Percentiles rank a stretch among this genome's conserved stretches.
phyloP scores from a whole-genome alignment of 441 rosid genomes.

The Adansonia gregorii region DNA sequence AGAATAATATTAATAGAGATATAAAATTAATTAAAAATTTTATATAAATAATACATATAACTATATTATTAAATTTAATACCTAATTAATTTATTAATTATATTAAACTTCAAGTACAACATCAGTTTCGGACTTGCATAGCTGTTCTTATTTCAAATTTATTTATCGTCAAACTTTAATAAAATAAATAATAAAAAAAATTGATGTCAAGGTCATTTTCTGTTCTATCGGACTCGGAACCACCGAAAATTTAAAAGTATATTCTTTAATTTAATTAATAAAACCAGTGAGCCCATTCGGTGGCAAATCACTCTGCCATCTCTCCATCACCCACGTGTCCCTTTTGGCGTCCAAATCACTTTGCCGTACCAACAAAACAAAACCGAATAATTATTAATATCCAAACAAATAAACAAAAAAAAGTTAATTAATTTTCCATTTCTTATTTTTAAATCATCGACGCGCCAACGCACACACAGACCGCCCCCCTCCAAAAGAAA shows the following conservation, averaged over 20 bases:
- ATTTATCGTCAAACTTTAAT: too few relatives aligned
- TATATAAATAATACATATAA: too few relatives aligned
- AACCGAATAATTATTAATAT: neutral
- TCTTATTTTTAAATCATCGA: neutral
- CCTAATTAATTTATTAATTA: too few relatives aligned
- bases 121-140: too few relatives aligned
- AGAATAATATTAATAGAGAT: too few relatives aligned
- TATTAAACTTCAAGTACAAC: too few relatives aligned
- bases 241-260: neutral
- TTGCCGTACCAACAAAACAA: conserved; percentile 18
- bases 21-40: too few relatives aligned
- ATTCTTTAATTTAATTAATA: neutral
- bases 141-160: too few relatives aligned
- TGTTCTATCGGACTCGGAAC: neutral
- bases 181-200: too few relatives aligned
- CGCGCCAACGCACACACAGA: neutral
- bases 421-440: neutral
- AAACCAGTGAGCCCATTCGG: neutral
- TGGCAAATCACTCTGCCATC: neutral
- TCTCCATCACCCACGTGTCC: neutral
- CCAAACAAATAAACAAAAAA: neutral
- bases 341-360: neutral
- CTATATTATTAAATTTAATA: too few relatives aligned
- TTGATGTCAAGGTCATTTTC: neutral
- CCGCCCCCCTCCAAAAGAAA: too few relatives aligned